Base-by-base conservation (phyloP, 179 eudicot genomes). In the Beta corolliflora region DNA sequence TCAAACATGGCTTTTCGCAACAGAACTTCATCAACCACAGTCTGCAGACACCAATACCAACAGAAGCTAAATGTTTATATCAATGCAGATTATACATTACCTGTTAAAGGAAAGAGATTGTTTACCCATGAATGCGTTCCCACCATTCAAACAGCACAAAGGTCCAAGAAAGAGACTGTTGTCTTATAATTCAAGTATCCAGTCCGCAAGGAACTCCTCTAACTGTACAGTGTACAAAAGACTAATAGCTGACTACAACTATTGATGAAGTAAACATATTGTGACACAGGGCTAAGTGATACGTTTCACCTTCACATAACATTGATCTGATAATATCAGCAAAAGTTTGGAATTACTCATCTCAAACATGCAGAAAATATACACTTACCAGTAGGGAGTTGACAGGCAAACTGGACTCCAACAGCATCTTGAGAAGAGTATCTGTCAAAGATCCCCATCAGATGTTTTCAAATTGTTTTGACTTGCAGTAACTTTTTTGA, bases 361-460 rank as follows among this genome's bases (percentile, higher is more conserved):
- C 74, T 25, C 52, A 69, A 63, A 65, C 21, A 21, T 46, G 36
- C 45, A 60, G 75, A 50, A 72, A 48, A 79, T 73, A 59, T 56
- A 73, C 80, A 85, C 94, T 84, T 68, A 94, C 98, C 93, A 92
- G 75, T 66, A 90, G 83, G 54, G 88, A 80, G 79, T 84, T 72
- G 77, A 88, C 82, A 59, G 94, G 93, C 82, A 91, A 83, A 79
- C 75, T 88, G 78, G 89, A 89, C 85, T 88, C 95, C 89, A 88
- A 80, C 81, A 94, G 89, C 90, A 88, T 86, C 80, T 80, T 91
- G 81, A 94, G 89, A 84, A 94, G 95, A 83, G 85, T 84, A 87
- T 92, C 98, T 94, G 92, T 79, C 66, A 80, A 77, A 85, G 75
- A 86, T 73, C 55, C 84, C 86, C 69, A 79, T 55, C 75, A 75